These are phyloP conservation scores for Neopestalotiopsis sp. DNA, from an alignment of 2,329 filamentous ascomycete genomes.

Conservation along the genomic window DNA sequence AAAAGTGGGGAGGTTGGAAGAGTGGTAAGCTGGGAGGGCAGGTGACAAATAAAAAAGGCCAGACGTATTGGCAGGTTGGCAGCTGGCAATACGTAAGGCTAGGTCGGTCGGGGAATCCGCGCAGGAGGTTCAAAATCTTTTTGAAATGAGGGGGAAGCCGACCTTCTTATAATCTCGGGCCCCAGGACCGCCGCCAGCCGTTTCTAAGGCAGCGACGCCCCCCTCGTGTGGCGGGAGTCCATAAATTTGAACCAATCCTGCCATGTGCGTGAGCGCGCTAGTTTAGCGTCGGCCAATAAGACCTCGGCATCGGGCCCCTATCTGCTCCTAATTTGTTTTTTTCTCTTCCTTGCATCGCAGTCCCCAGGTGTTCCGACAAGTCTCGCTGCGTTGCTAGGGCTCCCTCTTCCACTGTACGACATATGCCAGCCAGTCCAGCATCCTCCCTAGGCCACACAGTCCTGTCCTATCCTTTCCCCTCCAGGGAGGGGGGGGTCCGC, in stretches of 20 bases:
- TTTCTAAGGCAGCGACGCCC: conserved; percentile 35
- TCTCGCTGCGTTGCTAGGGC: conserved; percentile 27
- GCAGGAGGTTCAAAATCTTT: conserved; percentile 52
- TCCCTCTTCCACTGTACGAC: conserved; percentile 9
- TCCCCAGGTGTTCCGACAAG: conserved; percentile 32
- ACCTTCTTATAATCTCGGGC: conserved; percentile 61
- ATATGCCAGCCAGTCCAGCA: background rate
- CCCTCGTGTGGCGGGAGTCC: conserved; percentile 38
- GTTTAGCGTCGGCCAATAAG: conserved; percentile 31
- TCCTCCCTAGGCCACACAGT: background rate
- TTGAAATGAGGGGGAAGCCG: conserved; percentile 57
- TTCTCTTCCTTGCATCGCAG: conserved; percentile 30
- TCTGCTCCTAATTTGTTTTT: conserved; percentile 33
- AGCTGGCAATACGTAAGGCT: conserved; percentile 38
- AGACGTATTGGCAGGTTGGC: conserved; percentile 33
- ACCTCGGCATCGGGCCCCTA: conserved; percentile 28
- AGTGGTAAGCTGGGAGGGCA: conserved; percentile 10
- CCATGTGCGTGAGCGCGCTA: conserved; percentile 34
- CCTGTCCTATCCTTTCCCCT: background rate
- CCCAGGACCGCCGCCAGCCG: conserved; percentile 31
- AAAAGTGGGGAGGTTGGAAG: conserved; percentile 15
- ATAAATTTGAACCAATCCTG: conserved; percentile 34
- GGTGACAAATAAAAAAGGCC: conserved; percentile 22
- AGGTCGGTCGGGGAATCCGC: conserved; percentile 63
- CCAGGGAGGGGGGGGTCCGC: background rate